Evolutionary conservation across 805 yeast genomes (phyloP), one percentile per base, ranked within the genome.

Genomic region (Huiozyma naganishii): DNA sequence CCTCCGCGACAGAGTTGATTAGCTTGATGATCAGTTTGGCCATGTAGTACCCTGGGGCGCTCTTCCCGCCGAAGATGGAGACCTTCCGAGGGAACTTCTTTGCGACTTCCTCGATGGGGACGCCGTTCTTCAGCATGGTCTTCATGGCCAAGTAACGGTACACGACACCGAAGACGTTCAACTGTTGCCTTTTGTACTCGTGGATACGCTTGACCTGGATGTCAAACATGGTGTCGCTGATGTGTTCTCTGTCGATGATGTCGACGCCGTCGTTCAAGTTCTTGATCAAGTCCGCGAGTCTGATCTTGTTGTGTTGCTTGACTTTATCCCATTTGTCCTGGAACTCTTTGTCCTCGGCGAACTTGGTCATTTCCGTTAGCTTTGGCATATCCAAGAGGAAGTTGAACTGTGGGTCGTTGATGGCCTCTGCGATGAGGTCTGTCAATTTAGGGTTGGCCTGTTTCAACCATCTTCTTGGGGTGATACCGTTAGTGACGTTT

Each of bases 1-100:
- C 90, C 6, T 76, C 79, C 30, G 84, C 80, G 34, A 87, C 96
- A 43, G 83, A 66, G 62, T 84, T 88, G 58, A 88, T 76, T 63
- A 88, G 72, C 64, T 87, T 86, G 61, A 88, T 89, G 57, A 88
- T 84, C 46, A 83, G 76, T 67, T 88, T 88, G 47, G 97, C 97
- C 79, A 88, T 85, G 68, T 85, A 88, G 64, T 88, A 88, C 51
- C 97, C 97, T n/a, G 97, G 97, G 8, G 97, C 97, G 47, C 94
- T 83, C 67, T 89, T 88, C 60, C 97, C 97, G 52, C 97, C 97
- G 64, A 89, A 79, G 48, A 88, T 75, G 37, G 79, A 74, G 45
- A 84, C 92, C 59, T 82, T 84, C 47, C 95, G 80, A 46, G 77
- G 74, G 62, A 73, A 78, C 56, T 76, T 74, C 49, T 63, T 55